Percentiles rank a stretch among this genome's conserved stretches.
Conservation (phyloP, 108 stramenopile genomes). For the Conticribra guillardii region DNA sequence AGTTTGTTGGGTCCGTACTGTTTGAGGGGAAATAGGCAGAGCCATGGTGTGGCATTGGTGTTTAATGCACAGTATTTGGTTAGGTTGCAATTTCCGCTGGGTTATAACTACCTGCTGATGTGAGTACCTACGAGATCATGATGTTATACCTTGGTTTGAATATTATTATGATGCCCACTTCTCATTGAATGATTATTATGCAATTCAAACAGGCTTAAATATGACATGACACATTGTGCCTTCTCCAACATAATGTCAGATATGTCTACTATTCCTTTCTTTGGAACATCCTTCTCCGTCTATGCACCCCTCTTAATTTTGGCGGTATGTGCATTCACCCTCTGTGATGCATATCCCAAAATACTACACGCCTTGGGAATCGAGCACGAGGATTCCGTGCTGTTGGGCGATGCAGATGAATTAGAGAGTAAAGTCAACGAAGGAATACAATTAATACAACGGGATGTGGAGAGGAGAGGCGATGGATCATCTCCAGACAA, state of each 20-base stretch:
- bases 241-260: slow-evolving; percentile 56
- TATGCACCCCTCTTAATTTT: slow-evolving; percentile 64
- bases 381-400: slow-evolving; percentile 65
- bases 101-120: slow-evolving; percentile 72
- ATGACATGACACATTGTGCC: slow-evolving; percentile 51
- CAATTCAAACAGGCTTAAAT: slow-evolving; percentile 51
- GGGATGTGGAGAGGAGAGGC: slow-evolving; percentile 39
- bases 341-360: slow-evolving; percentile 57
- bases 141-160: no score
- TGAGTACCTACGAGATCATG: slow-evolving; percentile 39
- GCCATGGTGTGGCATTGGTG: slow-evolving; percentile 63
- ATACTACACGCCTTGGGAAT: slow-evolving; percentile 52
- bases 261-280: slow-evolving; percentile 67
- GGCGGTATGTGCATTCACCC: slow-evolving; percentile 54
- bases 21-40: slow-evolving; percentile 48
- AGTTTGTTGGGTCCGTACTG: slow-evolving; percentile 61
- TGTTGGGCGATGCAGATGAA: slow-evolving; percentile 52
- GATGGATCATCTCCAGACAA: neutral
- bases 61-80: slow-evolving; percentile 87
- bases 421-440: slow-evolving; percentile 58
- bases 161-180: no score
- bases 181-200: neutral
- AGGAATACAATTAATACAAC: slow-evolving; percentile 55
- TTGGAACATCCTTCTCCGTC: slow-evolving; percentile 61
- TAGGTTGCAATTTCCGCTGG: slow-evolving; percentile 67